A percentile compares a stretch with the other conserved stretches of the same genome.
Evolutionary conservation across 2,329 filamentous ascomycete genomes (phyloP).

Genomic region (Clarireedia monteithiana): DNA sequence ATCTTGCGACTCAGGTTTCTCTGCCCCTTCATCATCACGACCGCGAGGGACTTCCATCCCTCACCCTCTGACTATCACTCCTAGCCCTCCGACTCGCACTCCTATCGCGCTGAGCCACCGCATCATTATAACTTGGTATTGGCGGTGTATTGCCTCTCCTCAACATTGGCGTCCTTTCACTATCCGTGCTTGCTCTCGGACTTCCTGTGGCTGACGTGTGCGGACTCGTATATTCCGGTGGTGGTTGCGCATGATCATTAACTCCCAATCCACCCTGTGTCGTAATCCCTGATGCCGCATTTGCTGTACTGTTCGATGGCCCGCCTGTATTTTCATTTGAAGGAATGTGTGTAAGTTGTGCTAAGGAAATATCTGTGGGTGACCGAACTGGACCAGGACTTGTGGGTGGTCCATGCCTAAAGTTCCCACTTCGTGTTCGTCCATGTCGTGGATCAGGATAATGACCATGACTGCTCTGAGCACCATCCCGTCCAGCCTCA

Average conservation of each 20-base stretch:
- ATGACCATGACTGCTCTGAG: constrained; percentile 38
- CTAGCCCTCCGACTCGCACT: constrained; percentile 17
- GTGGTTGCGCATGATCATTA: constrained; percentile 50
- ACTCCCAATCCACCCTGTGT: constrained; percentile 18
- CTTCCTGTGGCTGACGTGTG: constrained; percentile 43
- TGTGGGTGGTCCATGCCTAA: constrained; percentile 63
- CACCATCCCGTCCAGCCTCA: constrained; percentile 62
- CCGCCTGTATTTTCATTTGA: constrained; percentile 59
- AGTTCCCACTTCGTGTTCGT: constrained; percentile 69
- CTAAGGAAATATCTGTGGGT: constrained; percentile 92
- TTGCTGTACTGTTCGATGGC: constrained; percentile 30
- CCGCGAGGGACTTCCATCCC: constrained; percentile 9
- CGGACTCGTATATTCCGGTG: constrained; percentile 65
- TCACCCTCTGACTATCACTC: constrained; percentile 11
- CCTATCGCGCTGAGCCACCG: constrained; percentile 24
- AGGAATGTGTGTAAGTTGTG: constrained; percentile 68
- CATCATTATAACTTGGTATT: constrained; percentile 30
- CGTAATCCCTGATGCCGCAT: constrained; percentile 13
- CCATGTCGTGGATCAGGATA: constrained; percentile 46
- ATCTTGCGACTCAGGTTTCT: neutral
- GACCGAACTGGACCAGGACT: constrained; percentile 85
- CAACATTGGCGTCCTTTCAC: constrained; percentile 47
- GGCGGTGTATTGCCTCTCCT: constrained; percentile 25
- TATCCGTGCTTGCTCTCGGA: constrained; percentile 42
- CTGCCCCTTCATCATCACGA: constrained; percentile 7